Percentiles rank a stretch among this genome's conserved stretches.
Evolutionary conservation across 176 grass and related monocot genomes (phyloP).

Genomic region (Dendrocalamus sinicus): DNA sequence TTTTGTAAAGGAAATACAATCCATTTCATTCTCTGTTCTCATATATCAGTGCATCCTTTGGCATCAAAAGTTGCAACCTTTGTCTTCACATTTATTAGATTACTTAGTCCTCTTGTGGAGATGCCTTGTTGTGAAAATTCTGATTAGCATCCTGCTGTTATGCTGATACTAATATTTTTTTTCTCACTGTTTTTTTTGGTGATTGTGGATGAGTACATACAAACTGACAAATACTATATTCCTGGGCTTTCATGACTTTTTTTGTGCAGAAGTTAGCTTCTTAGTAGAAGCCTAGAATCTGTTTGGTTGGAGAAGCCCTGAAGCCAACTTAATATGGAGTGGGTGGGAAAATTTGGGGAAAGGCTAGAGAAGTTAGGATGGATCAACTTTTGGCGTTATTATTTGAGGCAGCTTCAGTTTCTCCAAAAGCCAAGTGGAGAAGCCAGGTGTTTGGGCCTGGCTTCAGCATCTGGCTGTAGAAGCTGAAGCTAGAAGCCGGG

Average conservation of each 20-base stretch:
- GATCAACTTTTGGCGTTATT: conserved; percentile 5
- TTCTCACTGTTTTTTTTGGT: not conserved
- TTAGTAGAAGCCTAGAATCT: not conserved
- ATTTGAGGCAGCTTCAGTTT: conserved; percentile 11
- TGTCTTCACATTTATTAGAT: not conserved
- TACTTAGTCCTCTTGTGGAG: not conserved
- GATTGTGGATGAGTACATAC: not conserved
- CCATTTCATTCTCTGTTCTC: conserved; percentile 19
- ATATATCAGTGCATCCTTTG: not conserved
- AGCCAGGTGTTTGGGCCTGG: conserved; percentile 3
- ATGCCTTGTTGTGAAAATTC: not conserved
- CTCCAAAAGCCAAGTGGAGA: conserved; percentile 11
- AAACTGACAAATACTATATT: not conserved
- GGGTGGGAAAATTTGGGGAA: not conserved
- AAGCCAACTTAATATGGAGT: not conserved
- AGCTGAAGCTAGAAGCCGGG: conserved; percentile 27
- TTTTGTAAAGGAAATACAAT: conserved; percentile 10
- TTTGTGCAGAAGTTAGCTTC: conserved; percentile 27
- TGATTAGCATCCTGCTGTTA: not conserved
- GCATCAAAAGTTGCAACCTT: not conserved
- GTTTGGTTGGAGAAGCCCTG: conserved; percentile 1
- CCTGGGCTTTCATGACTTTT: not conserved
- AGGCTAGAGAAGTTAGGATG: conserved; percentile 26
- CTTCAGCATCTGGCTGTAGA: conserved; percentile 14
- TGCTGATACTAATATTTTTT: not conserved